Base-by-base conservation (phyloP, 306 rosid species). In the Cicer arietinum region DNA sequence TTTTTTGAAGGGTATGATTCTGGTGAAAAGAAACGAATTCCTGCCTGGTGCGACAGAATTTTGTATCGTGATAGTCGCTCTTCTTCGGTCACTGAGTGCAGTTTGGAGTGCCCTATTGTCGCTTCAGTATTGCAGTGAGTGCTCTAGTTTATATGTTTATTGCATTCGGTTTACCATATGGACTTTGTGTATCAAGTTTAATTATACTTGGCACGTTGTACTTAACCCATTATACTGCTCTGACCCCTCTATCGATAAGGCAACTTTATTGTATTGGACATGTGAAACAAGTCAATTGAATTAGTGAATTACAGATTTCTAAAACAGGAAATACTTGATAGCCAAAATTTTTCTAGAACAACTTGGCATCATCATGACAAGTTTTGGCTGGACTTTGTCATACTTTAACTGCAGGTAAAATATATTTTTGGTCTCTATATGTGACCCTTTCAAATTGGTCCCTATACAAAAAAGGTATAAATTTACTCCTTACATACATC, bases 1-100 rank as follows among this genome's bases (percentile, higher is more conserved):
- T 82, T 54, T 69, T 57, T 51, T 82, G 76, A 78, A 77, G 98
- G 98, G 52, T 91, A 91, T 91, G 97, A 94, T 90, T 91, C 98
- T 73, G 97, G 98, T 77, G 98, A 94, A 80, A 94, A 94, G 90
- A 94, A 90, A 90, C 97, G 98, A 47, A 82, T 91, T 72, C 98
- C 98, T 71, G 98, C 98, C 60, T 94, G 98, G 98, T 94, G 98
- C 72, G 98, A 94, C 87, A 85, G 98, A 89, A 91, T 94, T 80
- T 77, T 94, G 57, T 91, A 91, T 78, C 98, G 97, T 75, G 98
- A 94, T 76, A 86, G 90, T 81, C 87, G 96, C 67, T 77, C 89
- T 79, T 67, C 90, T 39, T 75, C 66, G 74, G 80, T 54, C 41
- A 84, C 91, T 73, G 92, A 86, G 67, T 94, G 97, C 89, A 74